These are phyloP conservation scores for Pelargonium fulgidum DNA, from an alignment of 441 rosid genomes.

Conservation along the genomic window DNA sequence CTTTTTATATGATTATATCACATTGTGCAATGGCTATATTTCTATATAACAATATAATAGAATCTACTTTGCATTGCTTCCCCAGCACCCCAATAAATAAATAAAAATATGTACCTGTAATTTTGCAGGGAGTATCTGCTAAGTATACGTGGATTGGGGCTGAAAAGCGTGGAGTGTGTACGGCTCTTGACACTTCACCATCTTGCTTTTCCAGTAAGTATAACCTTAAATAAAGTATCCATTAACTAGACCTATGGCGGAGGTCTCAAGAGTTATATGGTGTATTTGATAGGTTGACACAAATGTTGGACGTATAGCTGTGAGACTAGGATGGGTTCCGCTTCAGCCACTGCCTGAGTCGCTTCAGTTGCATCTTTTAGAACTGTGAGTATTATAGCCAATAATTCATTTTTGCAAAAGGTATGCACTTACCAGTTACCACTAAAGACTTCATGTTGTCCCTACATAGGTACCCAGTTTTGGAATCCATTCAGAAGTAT, in stretches of 20 bases:
- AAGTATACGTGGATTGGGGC: constrained; percentile 78
- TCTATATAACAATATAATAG: background rate
- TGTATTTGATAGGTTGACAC: constrained; percentile 75
- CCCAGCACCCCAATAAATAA: too few relatives aligned
- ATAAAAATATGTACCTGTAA: constrained; percentile 1
- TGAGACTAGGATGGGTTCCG: constrained; percentile 99
- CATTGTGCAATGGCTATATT: background rate
- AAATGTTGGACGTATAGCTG: constrained; percentile 96
- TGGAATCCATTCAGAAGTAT: constrained; percentile 88
- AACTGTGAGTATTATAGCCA: constrained; percentile 51
- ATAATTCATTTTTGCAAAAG: constrained; percentile 12
- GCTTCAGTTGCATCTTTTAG: constrained; percentile 89
- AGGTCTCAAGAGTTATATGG: constrained; percentile 17
- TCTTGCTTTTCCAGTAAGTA: constrained; percentile 92
- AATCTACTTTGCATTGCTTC: constrained; percentile 3
- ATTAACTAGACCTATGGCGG: constrained; percentile 11
- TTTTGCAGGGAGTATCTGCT: constrained; percentile 72
- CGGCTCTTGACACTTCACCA: constrained; percentile 92
- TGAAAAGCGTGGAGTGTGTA: constrained; percentile 98
- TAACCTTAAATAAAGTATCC: constrained; percentile 20
- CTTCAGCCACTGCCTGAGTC: constrained; percentile 92
- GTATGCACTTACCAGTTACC: constrained; percentile 1
- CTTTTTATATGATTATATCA: background rate
- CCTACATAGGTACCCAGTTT: constrained; percentile 67
- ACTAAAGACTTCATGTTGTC: constrained; percentile 19